Conservation (phyloP, 345 rosid genomes). For the Carallia brachiata region DNA sequence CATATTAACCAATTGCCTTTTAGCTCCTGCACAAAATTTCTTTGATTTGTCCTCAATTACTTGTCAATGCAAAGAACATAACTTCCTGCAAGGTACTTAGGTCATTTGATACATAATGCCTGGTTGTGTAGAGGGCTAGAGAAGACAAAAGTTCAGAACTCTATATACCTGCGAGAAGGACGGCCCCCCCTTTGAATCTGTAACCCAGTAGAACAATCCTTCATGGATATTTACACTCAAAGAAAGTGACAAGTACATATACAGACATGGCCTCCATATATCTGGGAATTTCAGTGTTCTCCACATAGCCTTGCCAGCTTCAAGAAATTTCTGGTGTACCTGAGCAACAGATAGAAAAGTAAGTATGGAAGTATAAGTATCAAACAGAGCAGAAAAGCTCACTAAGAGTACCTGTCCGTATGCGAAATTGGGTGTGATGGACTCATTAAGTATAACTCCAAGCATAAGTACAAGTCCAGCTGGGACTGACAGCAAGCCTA, state of each 20-base stretch:
- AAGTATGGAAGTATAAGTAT: neutral
- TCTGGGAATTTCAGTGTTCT: slow-evolving; percentile 50
- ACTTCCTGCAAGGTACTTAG: too few species aligned
- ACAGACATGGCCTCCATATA: slow-evolving; percentile 75
- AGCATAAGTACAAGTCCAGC: slow-evolving; percentile 47
- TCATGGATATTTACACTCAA: slow-evolving; percentile 64
- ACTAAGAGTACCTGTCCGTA: slow-evolving; percentile 38
- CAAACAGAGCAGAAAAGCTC: slow-evolving; percentile 3
- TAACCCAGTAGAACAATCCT: slow-evolving; percentile 87
- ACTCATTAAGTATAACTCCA: slow-evolving; percentile 51
- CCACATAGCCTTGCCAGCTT: slow-evolving; percentile 63
- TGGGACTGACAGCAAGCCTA: slow-evolving; percentile 57
- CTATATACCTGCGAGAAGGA: slow-evolving; percentile 47
- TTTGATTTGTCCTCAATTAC: neutral
- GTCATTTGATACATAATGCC: neutral
- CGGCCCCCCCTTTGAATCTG: slow-evolving; percentile 82
- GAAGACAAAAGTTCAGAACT: neutral
- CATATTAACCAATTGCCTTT: too few species aligned
- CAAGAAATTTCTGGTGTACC: slow-evolving; percentile 59
- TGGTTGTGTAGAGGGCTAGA: neutral
- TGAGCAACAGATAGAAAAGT: slow-evolving; percentile 25
- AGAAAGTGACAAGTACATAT: slow-evolving; percentile 60
- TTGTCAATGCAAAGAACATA: neutral
- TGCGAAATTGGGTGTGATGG: slow-evolving; percentile 33
- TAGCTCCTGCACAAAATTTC: neutral